phyloP scores from a whole-genome alignment of 306 rosid genomes.

The Pterocarpus macrocarpus region DNA sequence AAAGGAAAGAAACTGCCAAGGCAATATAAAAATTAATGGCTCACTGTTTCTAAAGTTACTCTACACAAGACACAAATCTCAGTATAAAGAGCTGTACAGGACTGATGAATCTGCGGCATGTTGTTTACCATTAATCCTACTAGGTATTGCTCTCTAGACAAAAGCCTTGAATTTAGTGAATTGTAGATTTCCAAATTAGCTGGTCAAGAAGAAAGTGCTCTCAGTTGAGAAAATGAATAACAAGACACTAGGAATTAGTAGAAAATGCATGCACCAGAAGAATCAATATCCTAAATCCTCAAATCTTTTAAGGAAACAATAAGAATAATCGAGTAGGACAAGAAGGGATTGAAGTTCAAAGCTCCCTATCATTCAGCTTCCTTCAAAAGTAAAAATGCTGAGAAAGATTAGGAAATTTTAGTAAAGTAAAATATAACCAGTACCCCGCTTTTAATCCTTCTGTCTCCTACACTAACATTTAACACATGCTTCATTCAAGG shows the following conservation, averaged over 20 bases:
- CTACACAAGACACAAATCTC: conserved; percentile 7
- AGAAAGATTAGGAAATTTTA: background rate
- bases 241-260: background rate
- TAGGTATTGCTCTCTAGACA: background rate
- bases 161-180: background rate
- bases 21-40: background rate
- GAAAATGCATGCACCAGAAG: background rate
- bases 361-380: conserved; percentile 17
- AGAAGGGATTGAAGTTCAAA: background rate
- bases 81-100: background rate
- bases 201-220: background rate
- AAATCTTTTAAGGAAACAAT: background rate
- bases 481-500: conserved; percentile 1
- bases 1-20: conserved; percentile 26
- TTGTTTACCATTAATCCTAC: background rate
- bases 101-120: background rate
- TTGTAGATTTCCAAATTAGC: conserved; percentile 3
- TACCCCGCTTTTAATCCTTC: conserved; percentile 14
- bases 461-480: conserved; percentile 22
- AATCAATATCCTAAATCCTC: conserved; percentile 1
- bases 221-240: background rate
- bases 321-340: background rate
- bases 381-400: conserved; percentile 17
- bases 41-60: background rate
- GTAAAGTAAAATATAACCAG: background rate